These are phyloP conservation scores for Lodderomyces metapsilosis DNA, from an alignment of 1,139 yeast species.

Conservation along the genomic window DNA sequence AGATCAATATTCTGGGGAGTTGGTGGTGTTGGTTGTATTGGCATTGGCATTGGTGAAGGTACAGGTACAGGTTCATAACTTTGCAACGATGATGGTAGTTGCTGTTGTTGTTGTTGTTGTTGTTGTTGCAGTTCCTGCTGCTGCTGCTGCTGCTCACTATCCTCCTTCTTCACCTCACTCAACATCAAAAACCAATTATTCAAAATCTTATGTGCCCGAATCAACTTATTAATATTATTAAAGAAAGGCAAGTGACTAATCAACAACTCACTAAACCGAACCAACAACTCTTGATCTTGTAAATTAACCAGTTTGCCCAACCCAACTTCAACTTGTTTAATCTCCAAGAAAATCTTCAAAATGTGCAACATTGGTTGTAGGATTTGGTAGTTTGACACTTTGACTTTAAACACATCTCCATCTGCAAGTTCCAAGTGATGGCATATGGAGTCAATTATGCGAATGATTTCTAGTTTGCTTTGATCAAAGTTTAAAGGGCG, in stretches of 20 bases:
- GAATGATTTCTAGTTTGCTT: slow-evolving; percentile 23
- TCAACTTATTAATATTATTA: slow-evolving; percentile 29
- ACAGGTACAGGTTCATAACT: no score
- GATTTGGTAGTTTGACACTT: slow-evolving; percentile 35
- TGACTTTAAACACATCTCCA: slow-evolving; percentile 28
- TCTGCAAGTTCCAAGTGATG: slow-evolving; percentile 20
- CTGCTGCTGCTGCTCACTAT: slow-evolving; percentile 5
- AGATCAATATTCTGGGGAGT: slow-evolving; percentile 2
- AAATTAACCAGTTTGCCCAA: slow-evolving; percentile 10
- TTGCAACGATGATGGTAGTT: slow-evolving; percentile 3
- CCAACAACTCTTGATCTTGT: slow-evolving; percentile 12
- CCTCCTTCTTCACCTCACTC: slow-evolving; percentile 18
- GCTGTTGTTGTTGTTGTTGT: not conserved
- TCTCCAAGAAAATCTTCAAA: slow-evolving; percentile 25
- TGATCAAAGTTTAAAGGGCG: slow-evolving; percentile 23
- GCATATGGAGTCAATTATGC: slow-evolving; percentile 23
- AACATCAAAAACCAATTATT: slow-evolving; percentile 30
- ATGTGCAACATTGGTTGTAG: slow-evolving; percentile 37
- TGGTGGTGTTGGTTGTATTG: slow-evolving; percentile 3
- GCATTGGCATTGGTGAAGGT: not conserved
- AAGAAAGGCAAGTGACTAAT: slow-evolving; percentile 29
- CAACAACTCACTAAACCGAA: slow-evolving; percentile 24
- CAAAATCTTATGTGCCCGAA: slow-evolving; percentile 24
- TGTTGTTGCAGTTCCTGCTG: not conserved
- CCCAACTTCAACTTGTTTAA: slow-evolving; percentile 22